Conservation (phyloP, 2,329 filamentous ascomycete species). For the Botrytis galanthina region DNA sequence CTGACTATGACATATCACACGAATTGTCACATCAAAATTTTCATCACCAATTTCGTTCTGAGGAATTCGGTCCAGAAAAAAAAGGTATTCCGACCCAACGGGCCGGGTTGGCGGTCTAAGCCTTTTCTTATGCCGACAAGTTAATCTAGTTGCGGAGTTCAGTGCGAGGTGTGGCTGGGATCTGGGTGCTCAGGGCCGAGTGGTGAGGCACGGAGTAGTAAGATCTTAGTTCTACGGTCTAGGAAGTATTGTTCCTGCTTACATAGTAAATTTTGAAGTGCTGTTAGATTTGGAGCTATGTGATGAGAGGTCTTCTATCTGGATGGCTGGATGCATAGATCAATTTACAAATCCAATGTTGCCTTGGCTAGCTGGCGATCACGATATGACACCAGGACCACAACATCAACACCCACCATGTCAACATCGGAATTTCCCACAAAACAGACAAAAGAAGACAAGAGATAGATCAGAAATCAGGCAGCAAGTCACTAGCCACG, state of each 20-base stretch:
- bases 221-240: background rate
- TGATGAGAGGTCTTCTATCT: background rate
- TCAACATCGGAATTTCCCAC: background rate
- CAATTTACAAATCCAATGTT: background rate
- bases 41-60: background rate
- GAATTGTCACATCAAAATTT: background rate
- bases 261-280: background rate
- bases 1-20: background rate
- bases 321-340: background rate
- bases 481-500: background rate
- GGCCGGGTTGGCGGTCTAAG: background rate
- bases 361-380: background rate
- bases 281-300: background rate
- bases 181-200: background rate
- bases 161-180: background rate
- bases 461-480: background rate
- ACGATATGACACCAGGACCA: background rate
- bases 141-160: background rate
- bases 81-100: background rate
- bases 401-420: background rate
- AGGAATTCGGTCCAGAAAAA: background rate
- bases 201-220: constrained; percentile 3
- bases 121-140: background rate
- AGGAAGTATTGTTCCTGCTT: background rate
- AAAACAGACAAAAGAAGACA: background rate